Conservation (phyloP, 768 basidiomycete genomes). For the Tulasnella sp. region DNA sequence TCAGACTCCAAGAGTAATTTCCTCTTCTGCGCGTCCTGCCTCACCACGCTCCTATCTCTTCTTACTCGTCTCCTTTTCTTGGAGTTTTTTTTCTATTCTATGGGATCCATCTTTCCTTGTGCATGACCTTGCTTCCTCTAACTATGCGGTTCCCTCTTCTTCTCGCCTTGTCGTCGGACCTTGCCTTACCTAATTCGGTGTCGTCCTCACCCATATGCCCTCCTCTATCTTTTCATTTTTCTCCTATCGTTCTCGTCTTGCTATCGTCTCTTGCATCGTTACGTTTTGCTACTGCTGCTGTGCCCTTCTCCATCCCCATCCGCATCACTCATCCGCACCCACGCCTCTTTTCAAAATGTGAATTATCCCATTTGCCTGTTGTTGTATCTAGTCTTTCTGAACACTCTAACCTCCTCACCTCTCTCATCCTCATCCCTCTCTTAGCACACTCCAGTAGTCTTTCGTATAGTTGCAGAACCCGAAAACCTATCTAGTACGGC, state of each 20-base stretch:
- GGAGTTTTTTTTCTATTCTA: neutral
- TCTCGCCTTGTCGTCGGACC: neutral
- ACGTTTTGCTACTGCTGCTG: neutral
- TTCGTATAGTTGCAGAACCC: neutral
- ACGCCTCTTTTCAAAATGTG: constrained; percentile 9
- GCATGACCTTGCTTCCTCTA: neutral
- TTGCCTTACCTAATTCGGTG: constrained; percentile 4
- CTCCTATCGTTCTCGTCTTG: neutral
- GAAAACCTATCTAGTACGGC: neutral
- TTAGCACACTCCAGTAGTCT: neutral
- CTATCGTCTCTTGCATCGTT: neutral
- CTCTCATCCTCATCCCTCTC: neutral
- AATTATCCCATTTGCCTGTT: constrained; percentile 1
- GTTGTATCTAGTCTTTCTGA: constrained; percentile 3
- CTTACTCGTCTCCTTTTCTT: neutral
- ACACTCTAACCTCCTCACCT: neutral
- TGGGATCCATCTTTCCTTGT: neutral
- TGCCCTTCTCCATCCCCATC: neutral
- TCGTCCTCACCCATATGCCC: neutral
- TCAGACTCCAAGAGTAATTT: neutral
- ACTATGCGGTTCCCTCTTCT: neutral
- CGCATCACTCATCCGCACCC: neutral
- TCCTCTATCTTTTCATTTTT: neutral
- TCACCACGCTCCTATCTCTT: neutral
- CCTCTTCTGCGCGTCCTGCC: neutral